Conservation (phyloP, 768 basidiomycete genomes). For the Coprinopsis marcescibilis region DNA sequence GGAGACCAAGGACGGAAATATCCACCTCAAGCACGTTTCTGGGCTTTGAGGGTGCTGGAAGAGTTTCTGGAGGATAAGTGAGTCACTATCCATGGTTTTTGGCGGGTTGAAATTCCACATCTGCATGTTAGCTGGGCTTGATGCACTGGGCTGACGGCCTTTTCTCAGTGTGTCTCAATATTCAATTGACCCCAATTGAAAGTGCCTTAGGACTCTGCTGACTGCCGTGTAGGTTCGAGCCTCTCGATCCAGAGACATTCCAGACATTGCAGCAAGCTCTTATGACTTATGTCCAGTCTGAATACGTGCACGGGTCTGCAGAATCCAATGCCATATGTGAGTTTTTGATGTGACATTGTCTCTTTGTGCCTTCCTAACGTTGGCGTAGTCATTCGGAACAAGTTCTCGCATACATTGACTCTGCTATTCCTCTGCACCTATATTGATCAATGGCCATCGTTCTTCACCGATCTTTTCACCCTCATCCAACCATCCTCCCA, state of each 20-base stretch:
- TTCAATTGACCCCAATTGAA: neutral
- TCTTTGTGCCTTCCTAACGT: slow-evolving; percentile 2
- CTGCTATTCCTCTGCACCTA: slow-evolving; percentile 88
- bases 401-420: slow-evolving; percentile 87
- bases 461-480: slow-evolving; percentile 74
- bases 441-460: slow-evolving; percentile 77
- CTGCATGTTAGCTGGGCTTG: neutral
- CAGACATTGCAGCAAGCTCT: slow-evolving; percentile 70
- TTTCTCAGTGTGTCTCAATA: slow-evolving; percentile 4
- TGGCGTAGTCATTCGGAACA: slow-evolving; percentile 79
- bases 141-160: slow-evolving; percentile 5
- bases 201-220: slow-evolving; percentile 7
- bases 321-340: slow-evolving; percentile 78
- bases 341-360: slow-evolving; percentile 25
- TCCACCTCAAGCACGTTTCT: slow-evolving; percentile 70
- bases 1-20: slow-evolving; percentile 62
- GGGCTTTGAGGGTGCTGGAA: slow-evolving; percentile 72
- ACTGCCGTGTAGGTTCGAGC: slow-evolving; percentile 45
- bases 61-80: slow-evolving; percentile 81
- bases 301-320: slow-evolving; percentile 81
- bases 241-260: slow-evolving; percentile 65
- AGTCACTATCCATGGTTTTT: slow-evolving; percentile 26
- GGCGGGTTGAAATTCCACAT: neutral
- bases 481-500: slow-evolving; percentile 63
- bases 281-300: slow-evolving; percentile 77